Base-by-base conservation (phyloP, 495 filamentous ascomycete genomes). In the Aspergillus homomorphus region DNA sequence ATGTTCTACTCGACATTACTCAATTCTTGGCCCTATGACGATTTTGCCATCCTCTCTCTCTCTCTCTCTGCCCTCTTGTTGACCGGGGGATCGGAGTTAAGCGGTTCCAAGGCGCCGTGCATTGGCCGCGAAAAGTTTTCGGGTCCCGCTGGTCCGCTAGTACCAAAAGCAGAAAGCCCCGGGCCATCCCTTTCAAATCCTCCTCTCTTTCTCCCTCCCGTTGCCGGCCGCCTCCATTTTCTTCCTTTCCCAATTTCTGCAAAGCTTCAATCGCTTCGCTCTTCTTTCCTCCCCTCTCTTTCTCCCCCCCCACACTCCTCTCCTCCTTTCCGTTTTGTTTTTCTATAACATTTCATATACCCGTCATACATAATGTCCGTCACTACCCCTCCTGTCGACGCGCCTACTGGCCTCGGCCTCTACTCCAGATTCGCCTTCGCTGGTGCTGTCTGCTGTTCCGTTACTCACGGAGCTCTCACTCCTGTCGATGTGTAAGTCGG, bases 401-500 rank as follows among this genome's bases (percentile, higher is more conserved):
- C 76, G 64, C 68, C 78, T 56, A 77, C 67, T 55, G 85, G 83
- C 45, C 57, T 83, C 60, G 71, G 70, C 51, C 83, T 90, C 56
- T 90, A 91, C 80, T 85, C 87, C 59, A 78, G 90, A 72, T 96
- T 96, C 80, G 91, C 92, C 73, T 88, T 96, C 68, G 91, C 92
- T 61, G 92, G 91, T 73, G 92, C 91, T 63, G 79, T 95, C 78
- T 96, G 92, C 86, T 96, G 92, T 75, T 90, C 89, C 68, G 80
- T 96, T 77, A 96, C 92, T 65, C 92, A 96, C 81, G 92, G 92
- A 67, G 86, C 82, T 68, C 83, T 96, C 71, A 96, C 92, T 56
- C 92, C 92, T 65, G 89, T 96, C 69, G 92, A 96, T 87, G 92
- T 96, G 92, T 96, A 91, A 80, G 92, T 87, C 56, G 23, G 48